These are phyloP conservation scores for Tolypocladium sp. DNA, from an alignment of 2,329 filamentous ascomycete genomes.

Conservation along the genomic window DNA sequence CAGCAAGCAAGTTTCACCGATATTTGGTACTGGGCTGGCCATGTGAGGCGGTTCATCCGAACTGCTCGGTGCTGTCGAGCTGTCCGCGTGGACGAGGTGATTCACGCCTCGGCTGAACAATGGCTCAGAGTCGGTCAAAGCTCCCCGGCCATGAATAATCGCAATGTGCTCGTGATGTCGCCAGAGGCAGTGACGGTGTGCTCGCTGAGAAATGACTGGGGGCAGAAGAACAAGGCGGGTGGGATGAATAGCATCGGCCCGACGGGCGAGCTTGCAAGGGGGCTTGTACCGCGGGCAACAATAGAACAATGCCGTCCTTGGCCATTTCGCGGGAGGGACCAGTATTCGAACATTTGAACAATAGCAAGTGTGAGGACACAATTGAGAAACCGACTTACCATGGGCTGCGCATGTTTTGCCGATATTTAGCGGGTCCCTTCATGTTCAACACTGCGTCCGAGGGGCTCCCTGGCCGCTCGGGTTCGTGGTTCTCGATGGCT, in stretches of 20 bases:
- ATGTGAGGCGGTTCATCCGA: background rate
- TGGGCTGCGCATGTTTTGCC: background rate
- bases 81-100: background rate
- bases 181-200: background rate
- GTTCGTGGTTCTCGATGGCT: background rate
- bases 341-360: background rate
- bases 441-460: constrained; percentile 16
- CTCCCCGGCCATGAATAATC: background rate
- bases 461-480: constrained; percentile 7
- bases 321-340: background rate
- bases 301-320: background rate
- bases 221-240: background rate
- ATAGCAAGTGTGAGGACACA: background rate
- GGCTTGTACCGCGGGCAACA: background rate
- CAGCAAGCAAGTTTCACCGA: background rate
- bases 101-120: background rate
- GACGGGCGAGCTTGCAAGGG: background rate
- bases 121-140: background rate
- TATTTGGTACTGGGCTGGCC: background rate
- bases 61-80: background rate
- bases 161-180: background rate
- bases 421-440: constrained; percentile 1
- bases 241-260: background rate
- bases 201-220: background rate
- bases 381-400: constrained; percentile 4